These are phyloP conservation scores for Leccinum uliginosum DNA, from an alignment of 768 basidiomycete species.

Conservation along the genomic window DNA sequence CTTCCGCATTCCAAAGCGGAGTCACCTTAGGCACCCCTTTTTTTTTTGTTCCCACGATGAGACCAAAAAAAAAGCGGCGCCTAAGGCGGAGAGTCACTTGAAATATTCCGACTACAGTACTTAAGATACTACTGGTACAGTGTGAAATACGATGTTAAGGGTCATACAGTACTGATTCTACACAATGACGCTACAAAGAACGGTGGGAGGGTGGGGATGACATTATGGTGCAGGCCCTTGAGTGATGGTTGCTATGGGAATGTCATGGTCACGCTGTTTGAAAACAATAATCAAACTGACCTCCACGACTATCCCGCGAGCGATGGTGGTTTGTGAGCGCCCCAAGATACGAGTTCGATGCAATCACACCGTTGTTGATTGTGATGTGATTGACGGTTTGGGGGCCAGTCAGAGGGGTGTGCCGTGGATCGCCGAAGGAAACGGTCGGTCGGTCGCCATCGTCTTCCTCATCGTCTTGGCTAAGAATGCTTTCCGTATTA, in stretches of 20 bases:
- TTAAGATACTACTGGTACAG: no score
- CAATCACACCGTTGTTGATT: no score
- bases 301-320: no score
- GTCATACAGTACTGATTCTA: no score
- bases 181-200: no score
- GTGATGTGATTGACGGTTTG: background rate
- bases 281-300: background rate
- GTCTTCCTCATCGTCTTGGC: background rate
- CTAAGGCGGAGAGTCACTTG: no score
- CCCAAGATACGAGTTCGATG: fast-evolving
- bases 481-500: background rate
- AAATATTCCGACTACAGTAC: no score
- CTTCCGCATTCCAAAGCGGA: no score
- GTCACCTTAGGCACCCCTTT: no score
- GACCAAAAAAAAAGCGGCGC: no score
- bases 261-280: background rate
- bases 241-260: background rate
- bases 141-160: no score
- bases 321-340: background rate
- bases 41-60: no score
- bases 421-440: background rate
- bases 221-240: background rate
- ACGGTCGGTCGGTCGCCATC: background rate
- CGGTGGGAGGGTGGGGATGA: background rate
- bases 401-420: background rate